These are phyloP conservation scores for Actinomortierella wolfii DNA, from an alignment of 371 early-diverging fungal species.

Conservation along the genomic window DNA sequence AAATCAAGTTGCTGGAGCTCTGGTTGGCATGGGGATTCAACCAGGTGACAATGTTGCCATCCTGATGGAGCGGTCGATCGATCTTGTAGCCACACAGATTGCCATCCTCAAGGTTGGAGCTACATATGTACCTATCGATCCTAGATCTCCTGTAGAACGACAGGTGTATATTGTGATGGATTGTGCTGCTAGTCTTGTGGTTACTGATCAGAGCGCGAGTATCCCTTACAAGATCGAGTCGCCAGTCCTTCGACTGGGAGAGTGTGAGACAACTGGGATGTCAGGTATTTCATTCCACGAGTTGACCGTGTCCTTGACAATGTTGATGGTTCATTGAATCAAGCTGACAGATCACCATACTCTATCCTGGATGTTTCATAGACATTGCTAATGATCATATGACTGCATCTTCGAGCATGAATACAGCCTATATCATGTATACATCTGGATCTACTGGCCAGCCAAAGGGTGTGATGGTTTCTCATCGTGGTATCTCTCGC, in stretches of 20 bases:
- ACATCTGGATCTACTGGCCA: conserved; percentile 59
- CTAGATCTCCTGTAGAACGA: conserved; percentile 2
- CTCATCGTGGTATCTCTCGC: conserved; percentile 34
- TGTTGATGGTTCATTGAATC: no score
- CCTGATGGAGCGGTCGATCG: conserved; percentile 11
- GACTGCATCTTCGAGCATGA: conserved; percentile 5
- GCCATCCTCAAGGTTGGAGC: conserved; percentile 22
- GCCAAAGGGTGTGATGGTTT: conserved; percentile 53
- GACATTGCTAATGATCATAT: no score
- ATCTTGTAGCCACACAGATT: conserved; percentile 7
- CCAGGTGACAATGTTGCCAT: conserved; percentile 9
- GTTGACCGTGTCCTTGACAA: no score
- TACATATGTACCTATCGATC: conserved; percentile 26
- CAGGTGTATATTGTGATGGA: conserved; percentile 4
- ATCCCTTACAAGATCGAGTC: no score
- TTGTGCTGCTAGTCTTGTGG: background rate
- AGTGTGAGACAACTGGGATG: no score
- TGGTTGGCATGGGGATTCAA: conserved; percentile 7
- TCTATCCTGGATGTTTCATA: no score
- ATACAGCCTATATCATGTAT: conserved; percentile 42
- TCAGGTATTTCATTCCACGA: no score
- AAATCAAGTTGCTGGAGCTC: conserved; percentile 7
- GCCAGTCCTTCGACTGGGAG: no score
- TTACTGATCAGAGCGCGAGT: conserved; percentile 5
- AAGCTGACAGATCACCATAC: no score